These are phyloP conservation scores for Aspergillus carbonarius DNA, from an alignment of 2,329 filamentous ascomycete genomes.

Conservation along the genomic window DNA sequence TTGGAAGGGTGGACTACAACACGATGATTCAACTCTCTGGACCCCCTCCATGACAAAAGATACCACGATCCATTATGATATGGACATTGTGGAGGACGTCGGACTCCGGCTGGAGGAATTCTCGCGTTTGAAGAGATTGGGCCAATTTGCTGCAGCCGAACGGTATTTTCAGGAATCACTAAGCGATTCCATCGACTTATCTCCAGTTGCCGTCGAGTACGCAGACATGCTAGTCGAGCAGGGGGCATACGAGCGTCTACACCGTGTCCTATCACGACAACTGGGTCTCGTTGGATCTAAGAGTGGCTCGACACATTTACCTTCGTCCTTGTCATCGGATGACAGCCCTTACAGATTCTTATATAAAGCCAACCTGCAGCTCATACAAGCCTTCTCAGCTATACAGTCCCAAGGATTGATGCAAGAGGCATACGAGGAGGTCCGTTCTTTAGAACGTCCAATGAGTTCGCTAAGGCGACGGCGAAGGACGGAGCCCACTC, in stretches of 20 bases:
- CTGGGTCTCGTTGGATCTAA: too few relatives aligned
- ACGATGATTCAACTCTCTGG: not conserved
- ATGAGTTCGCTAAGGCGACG: not conserved
- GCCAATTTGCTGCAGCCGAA: not conserved
- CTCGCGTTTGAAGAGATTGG: not conserved
- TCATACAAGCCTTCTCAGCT: not conserved
- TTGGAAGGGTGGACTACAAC: not conserved
- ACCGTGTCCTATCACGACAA: not conserved
- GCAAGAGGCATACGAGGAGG: not conserved
- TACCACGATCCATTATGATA: not conserved
- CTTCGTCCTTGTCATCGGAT: not conserved
- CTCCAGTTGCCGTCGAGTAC: conserved; percentile 11
- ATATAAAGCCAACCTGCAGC: not conserved
- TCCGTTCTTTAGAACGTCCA: not conserved
- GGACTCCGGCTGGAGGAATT: not conserved
- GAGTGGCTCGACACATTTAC: not conserved
- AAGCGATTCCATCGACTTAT: conserved; percentile 2
- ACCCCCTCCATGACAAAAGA: not conserved
- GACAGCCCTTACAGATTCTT: not conserved
- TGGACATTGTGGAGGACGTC: not conserved
- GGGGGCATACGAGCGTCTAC: not conserved
- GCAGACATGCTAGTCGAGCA: conserved; percentile 18
- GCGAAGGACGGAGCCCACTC: not conserved
- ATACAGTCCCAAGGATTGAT: not conserved
- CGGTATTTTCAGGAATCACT: not conserved